These are phyloP conservation scores for Acorus calamus DNA, from an alignment of 106 monocot species.

Conservation along the genomic window DNA sequence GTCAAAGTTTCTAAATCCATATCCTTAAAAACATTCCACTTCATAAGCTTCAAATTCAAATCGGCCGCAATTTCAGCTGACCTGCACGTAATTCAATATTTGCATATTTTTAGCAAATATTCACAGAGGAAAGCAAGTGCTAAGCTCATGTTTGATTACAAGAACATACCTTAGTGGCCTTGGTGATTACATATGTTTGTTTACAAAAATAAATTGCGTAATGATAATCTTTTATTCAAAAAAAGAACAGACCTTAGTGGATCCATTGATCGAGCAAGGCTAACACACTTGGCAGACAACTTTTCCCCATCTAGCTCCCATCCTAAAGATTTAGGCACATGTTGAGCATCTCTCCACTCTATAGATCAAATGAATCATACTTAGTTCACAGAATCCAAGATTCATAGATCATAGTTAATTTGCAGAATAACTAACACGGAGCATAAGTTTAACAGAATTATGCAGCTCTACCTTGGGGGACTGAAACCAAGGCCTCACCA, in stretches of 20 bases:
- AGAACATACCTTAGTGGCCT: too few relatives aligned
- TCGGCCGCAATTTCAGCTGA: slow-evolving; percentile 84
- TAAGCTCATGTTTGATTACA: background rate
- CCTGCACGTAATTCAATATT: slow-evolving; percentile 29
- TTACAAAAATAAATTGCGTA: too few relatives aligned
- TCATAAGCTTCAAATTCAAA: slow-evolving; percentile 97
- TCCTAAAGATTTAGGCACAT: slow-evolving; percentile 68
- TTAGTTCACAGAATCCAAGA: too few relatives aligned
- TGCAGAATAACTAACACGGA: too few relatives aligned
- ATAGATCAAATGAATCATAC: background rate
- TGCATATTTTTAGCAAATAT: background rate
- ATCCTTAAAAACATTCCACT: slow-evolving; percentile 77
- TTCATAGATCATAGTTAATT: too few relatives aligned
- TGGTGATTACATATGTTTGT: too few relatives aligned
- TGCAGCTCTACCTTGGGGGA: slow-evolving; percentile 44
- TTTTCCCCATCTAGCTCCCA: slow-evolving; percentile 67
- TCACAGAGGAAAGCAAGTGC: background rate
- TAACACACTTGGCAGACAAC: slow-evolving; percentile 37
- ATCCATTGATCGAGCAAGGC: slow-evolving; percentile 82
- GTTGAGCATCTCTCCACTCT: slow-evolving; percentile 54
- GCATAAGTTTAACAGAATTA: too few relatives aligned
- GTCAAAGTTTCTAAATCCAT: slow-evolving; percentile 47
- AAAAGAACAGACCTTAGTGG: slow-evolving; percentile 44
- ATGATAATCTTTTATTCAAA: too few relatives aligned
- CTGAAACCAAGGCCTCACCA: slow-evolving; percentile 62